Evolutionary conservation across 768 basidiomycete genomes (phyloP), one percentile per base, ranked within the genome.

Genomic region (Trametes elegans): DNA sequence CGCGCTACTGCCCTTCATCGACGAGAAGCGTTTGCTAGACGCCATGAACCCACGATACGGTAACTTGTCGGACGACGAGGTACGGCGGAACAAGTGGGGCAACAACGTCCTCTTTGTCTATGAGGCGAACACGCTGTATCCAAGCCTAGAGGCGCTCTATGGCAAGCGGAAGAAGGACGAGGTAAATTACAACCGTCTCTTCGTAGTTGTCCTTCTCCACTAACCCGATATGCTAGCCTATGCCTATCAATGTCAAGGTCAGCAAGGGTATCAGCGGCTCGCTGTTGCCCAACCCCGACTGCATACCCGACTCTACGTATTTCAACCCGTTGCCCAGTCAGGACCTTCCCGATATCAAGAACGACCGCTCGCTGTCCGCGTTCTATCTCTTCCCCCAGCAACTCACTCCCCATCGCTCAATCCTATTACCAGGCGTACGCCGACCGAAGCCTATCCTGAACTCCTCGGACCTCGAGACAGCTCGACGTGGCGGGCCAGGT

Each of bases 1-100:
- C 52, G 95, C 97, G 0, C 76, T 99, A 8, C 76, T 99, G 19
- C 95, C 97, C 0, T 99, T 98, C 76, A 98, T 99, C 59, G 91
- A 98, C 66, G 79, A 86, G 68, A 79, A 79, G 51, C 82, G 94
- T 29, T 73, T 99, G 23, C 74, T 98, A 49, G 85, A 82, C 29
- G 92, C 94, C 3, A 93, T 99, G 88, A 80, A 76, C 7, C 68
- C 76, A 11, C 78, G 74, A 58, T 88, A 88, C 67, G 72, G 76
- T 46, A 61, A 82, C 42, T 77, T 99, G 40, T 81, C 80, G 0
- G 88, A 91, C 54, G 91, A 89, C 9, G 95, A 99, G 71, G 72
- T 79, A n/a, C 75, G 76, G 44, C 79, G 97, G 50, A 99, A 99
- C 69, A 77, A 75, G 38, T 88, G 87, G 84, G 95, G 97, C 2